phyloP scores from a whole-genome alignment of 139 green algal species.

The Pleodorina starrii region DNA sequence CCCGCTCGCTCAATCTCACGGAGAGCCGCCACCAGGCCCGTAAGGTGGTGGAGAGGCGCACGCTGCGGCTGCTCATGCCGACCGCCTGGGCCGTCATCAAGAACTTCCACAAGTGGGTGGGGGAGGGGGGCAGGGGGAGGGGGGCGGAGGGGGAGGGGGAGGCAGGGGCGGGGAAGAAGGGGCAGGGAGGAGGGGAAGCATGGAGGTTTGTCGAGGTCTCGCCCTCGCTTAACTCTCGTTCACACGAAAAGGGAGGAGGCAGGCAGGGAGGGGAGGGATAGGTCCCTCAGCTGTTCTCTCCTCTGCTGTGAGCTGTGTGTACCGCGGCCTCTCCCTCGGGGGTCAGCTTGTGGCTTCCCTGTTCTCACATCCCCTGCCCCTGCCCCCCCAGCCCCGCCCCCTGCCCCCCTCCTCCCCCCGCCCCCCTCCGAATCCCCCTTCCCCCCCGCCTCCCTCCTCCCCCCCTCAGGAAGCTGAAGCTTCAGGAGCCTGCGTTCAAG shows the following conservation, averaged over 20 bases:
- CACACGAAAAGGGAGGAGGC: too few species aligned
- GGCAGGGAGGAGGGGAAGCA: too few species aligned
- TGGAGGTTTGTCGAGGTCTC: too few species aligned
- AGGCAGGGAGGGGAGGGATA: too few species aligned
- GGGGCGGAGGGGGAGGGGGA: neutral
- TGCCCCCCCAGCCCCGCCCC: neutral
- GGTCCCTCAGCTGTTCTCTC: too few species aligned
- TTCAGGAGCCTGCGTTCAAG: conserved; percentile 82
- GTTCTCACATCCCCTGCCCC: too few species aligned
- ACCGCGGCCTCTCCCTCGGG: too few species aligned
- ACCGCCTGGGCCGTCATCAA: conserved; percentile 63
- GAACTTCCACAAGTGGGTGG: conserved; percentile 55
- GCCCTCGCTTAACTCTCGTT: too few species aligned
- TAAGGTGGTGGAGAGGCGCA: conserved; percentile 59
- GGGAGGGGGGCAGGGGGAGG: neutral
- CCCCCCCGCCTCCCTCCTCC: neutral
- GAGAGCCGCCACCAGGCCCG: conserved; percentile 25
- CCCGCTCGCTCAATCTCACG: neutral
- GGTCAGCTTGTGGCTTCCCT: too few species aligned
- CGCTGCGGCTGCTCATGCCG: conserved; percentile 71
- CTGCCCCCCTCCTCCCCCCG: neutral
- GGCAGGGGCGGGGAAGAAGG: too few species aligned
- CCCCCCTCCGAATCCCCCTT: neutral
- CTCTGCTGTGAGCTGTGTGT: too few species aligned
- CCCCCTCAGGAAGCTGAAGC: conserved; percentile 55